Evolutionary conservation across 768 basidiomycete species (phyloP), one percentile per base, ranked within the genome.

Genomic region (Suillus subluteus): DNA sequence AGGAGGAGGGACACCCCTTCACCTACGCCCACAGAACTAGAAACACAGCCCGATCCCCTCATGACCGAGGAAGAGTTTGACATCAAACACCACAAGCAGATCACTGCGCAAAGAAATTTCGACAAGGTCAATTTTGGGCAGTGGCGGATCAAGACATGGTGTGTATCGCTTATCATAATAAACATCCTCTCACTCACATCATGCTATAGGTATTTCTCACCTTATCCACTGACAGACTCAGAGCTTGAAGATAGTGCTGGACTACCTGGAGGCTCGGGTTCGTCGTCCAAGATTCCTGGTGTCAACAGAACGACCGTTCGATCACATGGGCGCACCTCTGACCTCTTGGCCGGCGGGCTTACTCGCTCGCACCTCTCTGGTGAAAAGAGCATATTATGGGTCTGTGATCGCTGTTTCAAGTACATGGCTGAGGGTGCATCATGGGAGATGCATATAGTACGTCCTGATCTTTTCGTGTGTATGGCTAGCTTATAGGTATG

Each of bases 391-490:
- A 78, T 81, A 40, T 77, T 96, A 23, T 96, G 89, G 87, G 94
- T 96, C 6, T 97, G 95, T 74, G 91, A 96, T 70, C 86, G 88
- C 67, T 99, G 97, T 80, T 98, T 98, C 88, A 99, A 98, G 80
- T 99, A 99, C 74, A 94, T 96, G 90, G 82, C 88, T 2, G 90
- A 94, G 56, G 86, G 87, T 18, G 77, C 80, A 2, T 80, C 82
- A 26, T 96, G 91, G 88, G 91, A 88, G 67, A 82, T 90, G 67
- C 90, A 92, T 71, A 83, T 86, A 52, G 85, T 91, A 71, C 72
- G 86, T 78, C 9, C 40, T 8, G 37, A 48, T 13, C 66, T 68
- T 26, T 63, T 65, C 30, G 15, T 63, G 61, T 52, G 63, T 63
- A 62, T 68, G 58, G 52, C n/a, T 50, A 7, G 61, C 68, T 73